Base-by-base conservation (phyloP, 306 rosid genomes). In the Malus fusca region DNA sequence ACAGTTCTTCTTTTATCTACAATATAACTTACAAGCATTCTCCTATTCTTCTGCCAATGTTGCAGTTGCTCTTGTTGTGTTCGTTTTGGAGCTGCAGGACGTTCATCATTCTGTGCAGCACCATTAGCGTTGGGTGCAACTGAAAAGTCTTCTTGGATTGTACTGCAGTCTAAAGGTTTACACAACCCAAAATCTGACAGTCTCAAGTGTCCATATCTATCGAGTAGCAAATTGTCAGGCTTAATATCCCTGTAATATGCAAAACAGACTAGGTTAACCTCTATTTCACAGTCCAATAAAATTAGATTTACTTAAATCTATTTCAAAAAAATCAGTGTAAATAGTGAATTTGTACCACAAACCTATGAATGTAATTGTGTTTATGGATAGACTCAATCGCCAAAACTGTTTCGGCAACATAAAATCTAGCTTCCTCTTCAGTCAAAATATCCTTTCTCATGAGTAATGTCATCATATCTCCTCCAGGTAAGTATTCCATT, bases 401-500 rank as follows among this genome's bases (percentile, higher is more conserved):
- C 82, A 96, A 79, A 84, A 96, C 85, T 19, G 93, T 90, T 86
- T 96, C 94, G 55, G 88, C 99, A 9, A 96, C 91, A 84, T 96
- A 96, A 86, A 96, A 96, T 84, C 97, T 90, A 76, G 98, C 88
- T 82, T 92, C 98, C 67, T 92, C 89, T 84, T 96, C 99, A 21
- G 97, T 89, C 89, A 96, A 87, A 55, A 83, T 90, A 83, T 96
- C 98, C 89, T 92, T 96, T 87, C 99, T 89, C 99, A 96, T 96
- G 56, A 96, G 97, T 70, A 92, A 84, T 69, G 99, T 96, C 99
- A 96, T 96, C 99, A 96, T 84, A 84, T 96, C 99, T 78, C 99
- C 99, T 68, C 99, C 98, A 44, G 99, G 99, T 78, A 96, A 88
- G 77, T 96, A 96, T 78, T 96, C 99, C 99, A 96, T 96, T 69